phyloP scores from a whole-genome alignment of 768 basidiomycete genomes.

The Pilatotrama ljubarskyi region DNA sequence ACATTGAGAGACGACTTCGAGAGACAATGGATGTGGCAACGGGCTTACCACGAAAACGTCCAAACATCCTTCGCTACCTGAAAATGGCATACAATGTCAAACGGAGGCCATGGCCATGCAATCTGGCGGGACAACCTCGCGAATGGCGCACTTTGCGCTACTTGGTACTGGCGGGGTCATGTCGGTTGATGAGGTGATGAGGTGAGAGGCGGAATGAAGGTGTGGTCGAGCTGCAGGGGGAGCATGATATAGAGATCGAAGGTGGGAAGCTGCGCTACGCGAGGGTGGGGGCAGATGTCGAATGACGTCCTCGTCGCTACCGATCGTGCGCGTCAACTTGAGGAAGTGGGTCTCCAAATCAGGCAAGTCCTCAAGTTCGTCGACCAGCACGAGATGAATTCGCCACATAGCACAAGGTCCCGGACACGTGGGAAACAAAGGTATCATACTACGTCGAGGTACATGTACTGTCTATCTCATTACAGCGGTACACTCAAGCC shows the following conservation, averaged over 20 bases:
- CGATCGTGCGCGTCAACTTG: neutral
- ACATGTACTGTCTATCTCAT: too few relatives aligned
- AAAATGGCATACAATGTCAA: too few relatives aligned
- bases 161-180: neutral
- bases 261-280: neutral
- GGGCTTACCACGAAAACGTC: constrained; percentile 61
- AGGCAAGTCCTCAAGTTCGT: neutral
- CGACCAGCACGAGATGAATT: too few relatives aligned
- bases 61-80: constrained; percentile 50
- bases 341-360: neutral
- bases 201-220: neutral
- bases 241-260: neutral
- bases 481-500: too few relatives aligned
- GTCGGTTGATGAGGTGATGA: too few relatives aligned
- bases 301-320: constrained; percentile 1
- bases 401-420: too few relatives aligned
- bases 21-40: neutral
- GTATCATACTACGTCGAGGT: too few relatives aligned
- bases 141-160: constrained; percentile 6
- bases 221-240: too few relatives aligned
- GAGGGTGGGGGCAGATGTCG: neutral
- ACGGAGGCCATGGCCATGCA: neutral
- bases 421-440: too few relatives aligned
- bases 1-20: neutral
- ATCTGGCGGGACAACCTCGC: neutral